Conservation (phyloP, 2,329 filamentous ascomycete genomes). For the Septoria linicola region DNA sequence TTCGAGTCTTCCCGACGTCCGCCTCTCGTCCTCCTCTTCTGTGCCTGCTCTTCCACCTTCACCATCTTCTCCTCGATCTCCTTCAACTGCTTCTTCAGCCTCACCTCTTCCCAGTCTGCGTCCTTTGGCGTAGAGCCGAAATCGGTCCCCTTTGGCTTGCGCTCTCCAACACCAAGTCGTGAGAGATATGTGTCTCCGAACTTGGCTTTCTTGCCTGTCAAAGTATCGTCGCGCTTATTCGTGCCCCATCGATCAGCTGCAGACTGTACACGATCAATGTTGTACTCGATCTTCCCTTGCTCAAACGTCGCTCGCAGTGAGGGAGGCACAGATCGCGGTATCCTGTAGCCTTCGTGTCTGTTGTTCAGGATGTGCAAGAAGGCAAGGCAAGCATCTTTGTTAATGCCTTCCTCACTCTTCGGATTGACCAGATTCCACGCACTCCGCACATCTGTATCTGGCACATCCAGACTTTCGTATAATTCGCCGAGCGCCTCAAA, state of each 20-base stretch:
- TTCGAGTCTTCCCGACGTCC: slow-evolving; percentile 66
- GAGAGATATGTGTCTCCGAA: slow-evolving; percentile 97
- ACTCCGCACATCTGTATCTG: slow-evolving; percentile 76
- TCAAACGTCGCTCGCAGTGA: slow-evolving; percentile 91
- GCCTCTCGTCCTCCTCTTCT: slow-evolving; percentile 44
- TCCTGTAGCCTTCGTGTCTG: slow-evolving; percentile 90
- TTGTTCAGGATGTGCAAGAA: slow-evolving; percentile 97
- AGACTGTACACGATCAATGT: slow-evolving; percentile 69
- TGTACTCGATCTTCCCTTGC: slow-evolving; percentile 94
- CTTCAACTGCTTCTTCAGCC: slow-evolving; percentile 84
- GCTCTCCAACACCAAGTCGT: slow-evolving; percentile 72
- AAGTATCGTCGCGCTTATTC: slow-evolving; percentile 74
- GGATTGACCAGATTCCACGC: slow-evolving; percentile 99
- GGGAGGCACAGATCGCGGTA: slow-evolving; percentile 86
- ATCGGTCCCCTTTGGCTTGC: slow-evolving; percentile 82
- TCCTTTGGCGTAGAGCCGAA: slow-evolving; percentile 82
- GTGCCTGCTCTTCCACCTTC: slow-evolving; percentile 71
- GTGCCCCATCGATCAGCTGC: slow-evolving; percentile 75
- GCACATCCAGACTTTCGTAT: slow-evolving; percentile 75
- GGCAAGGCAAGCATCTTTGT: slow-evolving; percentile 89
- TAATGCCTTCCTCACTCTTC: slow-evolving; percentile 75
- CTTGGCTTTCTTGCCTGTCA: slow-evolving; percentile 88
- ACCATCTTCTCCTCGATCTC: slow-evolving; percentile 87
- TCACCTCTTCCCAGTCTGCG: slow-evolving; percentile 94
- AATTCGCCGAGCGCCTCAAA: slow-evolving; percentile 78